These are phyloP conservation scores for Myrica gale DNA, from an alignment of 306 rosid genomes.

Conservation along the genomic window DNA sequence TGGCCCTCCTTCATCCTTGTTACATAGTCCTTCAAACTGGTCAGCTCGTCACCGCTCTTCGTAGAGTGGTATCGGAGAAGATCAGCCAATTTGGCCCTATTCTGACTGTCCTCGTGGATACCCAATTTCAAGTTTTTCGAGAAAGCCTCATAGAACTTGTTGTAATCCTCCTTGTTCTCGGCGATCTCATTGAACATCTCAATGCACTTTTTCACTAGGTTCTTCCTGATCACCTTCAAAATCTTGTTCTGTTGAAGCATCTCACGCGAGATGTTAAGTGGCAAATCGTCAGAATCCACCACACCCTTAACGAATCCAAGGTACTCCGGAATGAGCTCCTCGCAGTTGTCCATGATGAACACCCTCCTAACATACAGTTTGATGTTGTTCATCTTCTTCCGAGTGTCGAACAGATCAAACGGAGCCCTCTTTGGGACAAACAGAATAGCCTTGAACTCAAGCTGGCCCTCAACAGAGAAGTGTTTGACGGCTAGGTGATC, in stretches of 20 bases:
- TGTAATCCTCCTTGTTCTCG: constrained; percentile 65
- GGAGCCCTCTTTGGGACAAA: constrained; percentile 74
- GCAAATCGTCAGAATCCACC: constrained; percentile 72
- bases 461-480: constrained; percentile 73
- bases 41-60: constrained; percentile 66
- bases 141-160: constrained; percentile 63
- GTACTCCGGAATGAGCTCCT: constrained; percentile 70
- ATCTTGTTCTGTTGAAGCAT: constrained; percentile 69
- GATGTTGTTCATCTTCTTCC: constrained; percentile 69
- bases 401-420: constrained; percentile 63
- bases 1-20: constrained; percentile 74
- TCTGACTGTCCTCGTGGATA: constrained; percentile 69
- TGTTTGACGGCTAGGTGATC: constrained; percentile 71
- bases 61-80: constrained; percentile 65
- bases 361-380: constrained; percentile 74
- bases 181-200: constrained; percentile 78
- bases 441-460: constrained; percentile 67
- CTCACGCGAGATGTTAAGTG: constrained; percentile 74
- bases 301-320: constrained; percentile 74
- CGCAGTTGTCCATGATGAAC: constrained; percentile 73
- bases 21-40: constrained; percentile 69
- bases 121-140: constrained; percentile 71
- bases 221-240: constrained; percentile 67
- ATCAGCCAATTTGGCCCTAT: constrained; percentile 62
- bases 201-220: constrained; percentile 66